Base-by-base conservation (phyloP, 768 basidiomycete species). In the Kwoniella bestiolae region DNA sequence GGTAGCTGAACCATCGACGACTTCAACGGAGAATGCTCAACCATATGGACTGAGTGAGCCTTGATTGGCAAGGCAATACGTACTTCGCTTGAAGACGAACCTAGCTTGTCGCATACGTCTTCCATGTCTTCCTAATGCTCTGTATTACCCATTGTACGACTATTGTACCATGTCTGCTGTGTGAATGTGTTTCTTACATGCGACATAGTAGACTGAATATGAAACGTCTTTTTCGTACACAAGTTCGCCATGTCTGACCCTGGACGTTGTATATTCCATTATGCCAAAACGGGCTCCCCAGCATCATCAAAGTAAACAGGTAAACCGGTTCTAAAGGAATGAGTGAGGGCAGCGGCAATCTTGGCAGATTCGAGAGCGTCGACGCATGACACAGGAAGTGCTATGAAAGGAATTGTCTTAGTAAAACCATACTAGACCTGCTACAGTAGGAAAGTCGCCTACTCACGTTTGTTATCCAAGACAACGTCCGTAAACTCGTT, bases 321-420 rank as follows among this genome's bases (percentile, higher is more conserved):
- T 28, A 56, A 34, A 26, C 69, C 64, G 3, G 34, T 49, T 6
- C 52, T 52, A 46, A 70, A 66, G 5, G 72, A 70, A 7, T 55
- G 50, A 5, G 72, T 68, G 7, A 66, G 53, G 9, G 66, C 72
- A 8, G 60, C 18, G 29, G 72, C 72, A 35, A 73, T 70, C 44
- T 73, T 60, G 23, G 69, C 62, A 4, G 72, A 69, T 47, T 70
- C 65, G 28, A 73, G 46, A 0, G 49, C 72, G 51, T 73, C 72
- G 8, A 50, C 34, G 5, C 58, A 56, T 0, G 63, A 55, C 6
- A 63, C 53, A 5, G 68, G 72, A 1, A 66, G 45, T 9, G 59
- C 71, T 69, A 49, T 1, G 29, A 52, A 34, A 16, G 23, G 29
- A 32, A 32, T 9, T 16, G 9, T 32, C 16, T 12, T 49, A 9